phyloP scores from a whole-genome alignment of 768 basidiomycete genomes.

The Mycena maculata region DNA sequence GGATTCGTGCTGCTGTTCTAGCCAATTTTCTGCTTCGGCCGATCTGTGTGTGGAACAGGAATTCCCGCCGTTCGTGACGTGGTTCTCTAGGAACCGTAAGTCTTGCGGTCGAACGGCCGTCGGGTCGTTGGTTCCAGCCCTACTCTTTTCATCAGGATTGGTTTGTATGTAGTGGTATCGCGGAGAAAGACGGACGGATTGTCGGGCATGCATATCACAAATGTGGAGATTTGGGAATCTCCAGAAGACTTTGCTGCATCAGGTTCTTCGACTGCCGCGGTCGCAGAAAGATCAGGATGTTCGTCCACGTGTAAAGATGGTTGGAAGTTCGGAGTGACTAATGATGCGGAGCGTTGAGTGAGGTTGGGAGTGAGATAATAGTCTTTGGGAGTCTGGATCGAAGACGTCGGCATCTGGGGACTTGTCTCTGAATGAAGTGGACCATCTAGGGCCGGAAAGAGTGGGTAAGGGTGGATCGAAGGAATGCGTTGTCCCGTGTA shows the following conservation, averaged over 20 bases:
- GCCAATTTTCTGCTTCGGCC: constrained; percentile 5
- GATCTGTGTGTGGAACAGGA: neutral
- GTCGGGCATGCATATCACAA: constrained; percentile 9
- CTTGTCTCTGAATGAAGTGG: no score
- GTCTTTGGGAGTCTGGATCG: no score
- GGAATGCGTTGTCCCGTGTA: no score
- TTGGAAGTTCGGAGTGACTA: no score
- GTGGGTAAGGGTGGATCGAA: no score
- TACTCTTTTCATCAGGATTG: neutral
- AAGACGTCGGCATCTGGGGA: no score
- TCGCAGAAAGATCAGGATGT: no score
- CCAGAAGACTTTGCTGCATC: neutral
- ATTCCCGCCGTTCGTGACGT: neutral
- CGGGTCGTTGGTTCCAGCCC: neutral
- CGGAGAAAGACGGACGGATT: neutral
- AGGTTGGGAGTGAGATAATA: no score
- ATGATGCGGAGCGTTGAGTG: no score
- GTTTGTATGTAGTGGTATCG: neutral
- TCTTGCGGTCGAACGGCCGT: constrained; percentile 13
- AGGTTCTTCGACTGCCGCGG: neutral
- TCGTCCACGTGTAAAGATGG: no score
- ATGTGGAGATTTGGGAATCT: constrained; percentile 9
- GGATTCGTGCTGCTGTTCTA: constrained; percentile 6
- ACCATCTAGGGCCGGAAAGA: no score
- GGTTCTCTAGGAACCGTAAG: neutral